phyloP scores from a whole-genome alignment of 257 asterid genomes.

The Striga asiatica region DNA sequence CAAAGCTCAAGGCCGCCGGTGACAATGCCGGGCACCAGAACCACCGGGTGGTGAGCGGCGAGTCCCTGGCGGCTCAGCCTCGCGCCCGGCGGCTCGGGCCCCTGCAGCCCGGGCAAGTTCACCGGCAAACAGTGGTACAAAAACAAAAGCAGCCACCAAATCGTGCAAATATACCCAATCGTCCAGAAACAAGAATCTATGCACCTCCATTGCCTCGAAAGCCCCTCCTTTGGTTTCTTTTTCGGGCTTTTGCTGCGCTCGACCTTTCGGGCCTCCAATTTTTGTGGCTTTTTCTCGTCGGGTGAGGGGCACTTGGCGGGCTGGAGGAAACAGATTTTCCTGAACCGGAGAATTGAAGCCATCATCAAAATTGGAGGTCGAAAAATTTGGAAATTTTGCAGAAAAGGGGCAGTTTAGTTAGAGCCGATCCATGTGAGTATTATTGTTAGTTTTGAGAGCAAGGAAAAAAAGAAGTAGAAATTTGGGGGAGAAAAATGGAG shows the following conservation, averaged over 20 bases:
- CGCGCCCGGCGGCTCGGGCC: conserved; percentile 52
- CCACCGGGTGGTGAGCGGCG: conserved; percentile 59
- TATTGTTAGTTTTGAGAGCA: too few relatives aligned
- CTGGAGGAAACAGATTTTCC: conserved; percentile 50
- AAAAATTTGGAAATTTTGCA: neutral
- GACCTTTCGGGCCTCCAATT: neutral
- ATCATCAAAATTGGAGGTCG: conserved; percentile 17
- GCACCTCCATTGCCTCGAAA: conserved; percentile 43
- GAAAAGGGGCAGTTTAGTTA: conserved; percentile 2
- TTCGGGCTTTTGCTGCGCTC: conserved; percentile 6
- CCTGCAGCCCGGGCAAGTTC: conserved; percentile 33
- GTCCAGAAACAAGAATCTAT: conserved; percentile 55
- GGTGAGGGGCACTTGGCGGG: conserved; percentile 26
- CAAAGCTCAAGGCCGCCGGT: conserved; percentile 96
- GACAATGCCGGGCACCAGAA: conserved; percentile 80
- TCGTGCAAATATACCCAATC: conserved; percentile 53
- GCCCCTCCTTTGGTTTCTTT: conserved; percentile 8
- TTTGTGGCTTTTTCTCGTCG: neutral
- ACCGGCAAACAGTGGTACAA: conserved; percentile 37
- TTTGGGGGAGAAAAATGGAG: neutral
- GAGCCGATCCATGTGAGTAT: neutral
- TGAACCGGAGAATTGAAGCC: conserved; percentile 53
- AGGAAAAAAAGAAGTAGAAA: neutral
- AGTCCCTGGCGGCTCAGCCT: conserved; percentile 51
- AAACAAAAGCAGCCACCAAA: conserved; percentile 65